Evolutionary conservation across 148 eudicot genomes (phyloP).

Genomic region (Chenopodium formosanum): DNA sequence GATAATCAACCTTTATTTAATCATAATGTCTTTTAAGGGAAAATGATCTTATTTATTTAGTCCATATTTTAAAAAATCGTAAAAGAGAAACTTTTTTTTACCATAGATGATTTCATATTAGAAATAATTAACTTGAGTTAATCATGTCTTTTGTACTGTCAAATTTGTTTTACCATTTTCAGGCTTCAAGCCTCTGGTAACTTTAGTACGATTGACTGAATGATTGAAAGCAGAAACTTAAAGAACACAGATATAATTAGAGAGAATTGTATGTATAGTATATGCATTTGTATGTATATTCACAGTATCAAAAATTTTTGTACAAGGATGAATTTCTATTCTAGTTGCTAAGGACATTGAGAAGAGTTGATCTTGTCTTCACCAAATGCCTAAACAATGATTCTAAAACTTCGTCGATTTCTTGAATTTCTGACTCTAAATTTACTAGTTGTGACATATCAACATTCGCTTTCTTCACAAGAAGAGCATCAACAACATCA

Average conservation of each 20-base stretch:
- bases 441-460: constrained; percentile 2
- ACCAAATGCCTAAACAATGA: constrained; percentile 10
- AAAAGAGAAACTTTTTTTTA: too few species aligned
- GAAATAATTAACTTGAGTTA: too few species aligned
- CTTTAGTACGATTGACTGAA: too few species aligned
- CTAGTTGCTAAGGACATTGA: constrained; percentile 8
- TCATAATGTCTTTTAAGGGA: neutral
- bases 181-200: too few species aligned
- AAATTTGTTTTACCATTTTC: too few species aligned
- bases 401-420: constrained; percentile 2
- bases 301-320: constrained; percentile 2
- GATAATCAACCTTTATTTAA: neutral
- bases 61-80: too few species aligned
- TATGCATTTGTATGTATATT: neutral
- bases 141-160: too few species aligned
- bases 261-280: neutral
- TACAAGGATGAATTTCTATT: neutral
- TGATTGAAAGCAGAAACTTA: neutral
- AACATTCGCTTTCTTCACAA: constrained; percentile 3
- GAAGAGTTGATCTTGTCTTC: constrained; percentile 15
- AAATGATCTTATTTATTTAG: too few species aligned
- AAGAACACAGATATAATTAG: neutral
- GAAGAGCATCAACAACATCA: constrained; percentile 17
- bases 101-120: too few species aligned
- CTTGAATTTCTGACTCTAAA: constrained; percentile 25